Base-by-base conservation (phyloP, 2,329 filamentous ascomycete genomes). In the Coniochaeta ligniaria region DNA sequence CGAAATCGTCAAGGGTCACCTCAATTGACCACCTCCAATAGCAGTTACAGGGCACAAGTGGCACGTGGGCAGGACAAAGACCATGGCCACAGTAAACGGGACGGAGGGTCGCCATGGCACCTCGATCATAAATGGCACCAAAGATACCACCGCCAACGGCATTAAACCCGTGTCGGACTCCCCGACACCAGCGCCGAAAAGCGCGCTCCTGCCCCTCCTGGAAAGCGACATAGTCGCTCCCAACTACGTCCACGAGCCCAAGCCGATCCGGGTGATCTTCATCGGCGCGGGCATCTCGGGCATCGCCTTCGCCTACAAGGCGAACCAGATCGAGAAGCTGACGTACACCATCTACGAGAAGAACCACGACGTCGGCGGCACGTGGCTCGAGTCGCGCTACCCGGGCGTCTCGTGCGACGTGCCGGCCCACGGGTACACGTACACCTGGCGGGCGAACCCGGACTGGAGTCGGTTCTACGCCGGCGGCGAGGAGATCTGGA, bases 391-490 rank as follows among this genome's bases (percentile, higher is more conserved):
- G 57, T 55, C 38, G 6, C 36, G 58, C 7, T 63, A 63, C 35
- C 62, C 62, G 11, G 62, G 62, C 17, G 52, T 47, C 36, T 17
- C 50, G 5, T 63, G 62, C 45, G 62, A 61, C 35, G 59, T 63
- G 11, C 62, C 62, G 4, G 74, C 79, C 2, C 78, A 81, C 66
- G 77, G 78, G 20, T 85, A 85, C 63, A 81, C 76, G 24, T 59
- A 35, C 26, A 76, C 77, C 1, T 85, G 82, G 66, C 70, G 73
- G 6, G 80, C 80, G 0, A 84, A 84, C 58, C 79, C 78, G 0
- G 73, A 83, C 60, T 85, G 83, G 82, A 76, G 74, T 0, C 76
- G 81, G 62, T 76, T 80, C 62, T 85, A 82, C 26, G 47, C 47
- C 8, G 14, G 26, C 22, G 81, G 80, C 1, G 63, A 68, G 6